A percentile compares a stretch with the other conserved stretches of the same genome.
phyloP scores from a whole-genome alignment of 2,329 filamentous ascomycete species.

The Microdochium paspali region DNA sequence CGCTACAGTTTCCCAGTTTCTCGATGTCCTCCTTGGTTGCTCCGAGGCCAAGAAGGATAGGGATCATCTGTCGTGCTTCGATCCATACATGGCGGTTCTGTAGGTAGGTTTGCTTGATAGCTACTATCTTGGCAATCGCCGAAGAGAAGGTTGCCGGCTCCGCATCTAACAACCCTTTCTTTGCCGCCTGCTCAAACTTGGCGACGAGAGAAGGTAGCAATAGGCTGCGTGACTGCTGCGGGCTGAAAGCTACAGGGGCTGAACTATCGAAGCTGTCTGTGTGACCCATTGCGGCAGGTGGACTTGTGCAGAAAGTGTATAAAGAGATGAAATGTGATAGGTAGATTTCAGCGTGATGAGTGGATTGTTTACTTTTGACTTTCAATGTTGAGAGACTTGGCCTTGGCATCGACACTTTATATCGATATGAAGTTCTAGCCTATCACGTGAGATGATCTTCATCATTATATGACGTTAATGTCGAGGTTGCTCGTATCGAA shows the following conservation, averaged over 20 bases:
- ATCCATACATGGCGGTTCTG: constrained; percentile 15
- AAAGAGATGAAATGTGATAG: background rate
- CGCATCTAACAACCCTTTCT: background rate
- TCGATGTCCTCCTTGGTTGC: constrained; percentile 14
- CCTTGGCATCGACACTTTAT: background rate
- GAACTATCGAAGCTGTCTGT: background rate
- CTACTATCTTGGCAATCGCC: constrained; percentile 10
- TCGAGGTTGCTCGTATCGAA: background rate
- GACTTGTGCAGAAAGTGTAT: background rate
- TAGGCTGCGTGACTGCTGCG: background rate
- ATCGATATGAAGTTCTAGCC: background rate
- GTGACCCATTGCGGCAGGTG: background rate
- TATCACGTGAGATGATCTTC: background rate
- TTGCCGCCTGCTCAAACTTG: background rate
- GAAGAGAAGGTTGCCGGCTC: background rate
- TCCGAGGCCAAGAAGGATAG: constrained; percentile 13
- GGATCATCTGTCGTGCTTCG: constrained; percentile 13
- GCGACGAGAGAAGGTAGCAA: background rate
- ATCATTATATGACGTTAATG: background rate
- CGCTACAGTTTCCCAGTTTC: constrained; percentile 10
- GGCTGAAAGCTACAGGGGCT: background rate
- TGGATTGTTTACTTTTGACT: background rate
- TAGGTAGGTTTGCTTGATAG: constrained; percentile 13
- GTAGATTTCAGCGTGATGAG: background rate
- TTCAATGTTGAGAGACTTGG: background rate